phyloP scores from a whole-genome alignment of 2,329 filamentous ascomycete genomes.

The Aspergillus pseudoglaucus region DNA sequence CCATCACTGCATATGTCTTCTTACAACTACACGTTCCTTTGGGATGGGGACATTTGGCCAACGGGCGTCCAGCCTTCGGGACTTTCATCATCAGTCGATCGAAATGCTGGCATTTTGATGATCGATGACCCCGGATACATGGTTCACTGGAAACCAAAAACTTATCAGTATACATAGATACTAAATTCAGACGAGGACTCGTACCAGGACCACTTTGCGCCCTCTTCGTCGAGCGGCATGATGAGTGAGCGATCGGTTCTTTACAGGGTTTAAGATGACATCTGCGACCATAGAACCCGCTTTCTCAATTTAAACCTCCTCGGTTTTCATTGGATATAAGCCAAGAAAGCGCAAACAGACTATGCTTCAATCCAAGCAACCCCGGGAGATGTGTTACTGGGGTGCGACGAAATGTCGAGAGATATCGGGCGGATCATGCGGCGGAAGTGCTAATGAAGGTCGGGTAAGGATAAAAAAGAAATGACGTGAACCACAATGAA shows the following conservation, averaged over 20 bases:
- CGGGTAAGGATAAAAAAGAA: background rate
- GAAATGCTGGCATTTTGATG: constrained; percentile 44
- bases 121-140: constrained; percentile 44
- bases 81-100: constrained; percentile 46
- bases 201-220: constrained; percentile 43
- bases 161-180: constrained; percentile 3
- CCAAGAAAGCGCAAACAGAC: no score
- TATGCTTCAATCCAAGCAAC: no score
- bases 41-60: constrained; percentile 43
- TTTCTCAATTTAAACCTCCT: no score
- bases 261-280: background rate
- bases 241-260: constrained; percentile 3
- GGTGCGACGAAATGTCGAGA: no score
- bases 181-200: constrained; percentile 1
- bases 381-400: no score
- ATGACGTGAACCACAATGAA: background rate
- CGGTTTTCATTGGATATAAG: background rate
- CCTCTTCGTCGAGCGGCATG: constrained; percentile 41
- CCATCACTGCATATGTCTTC: constrained; percentile 39
- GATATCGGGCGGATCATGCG: no score
- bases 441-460: no score
- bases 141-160: constrained; percentile 32
- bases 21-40: constrained; percentile 38
- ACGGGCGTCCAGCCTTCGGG: constrained; percentile 42
- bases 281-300: background rate